A percentile compares a stretch with the other conserved stretches of the same genome.
Conservation (phyloP, 2,329 filamentous ascomycete species). For the Arthroderma uncinatum region DNA sequence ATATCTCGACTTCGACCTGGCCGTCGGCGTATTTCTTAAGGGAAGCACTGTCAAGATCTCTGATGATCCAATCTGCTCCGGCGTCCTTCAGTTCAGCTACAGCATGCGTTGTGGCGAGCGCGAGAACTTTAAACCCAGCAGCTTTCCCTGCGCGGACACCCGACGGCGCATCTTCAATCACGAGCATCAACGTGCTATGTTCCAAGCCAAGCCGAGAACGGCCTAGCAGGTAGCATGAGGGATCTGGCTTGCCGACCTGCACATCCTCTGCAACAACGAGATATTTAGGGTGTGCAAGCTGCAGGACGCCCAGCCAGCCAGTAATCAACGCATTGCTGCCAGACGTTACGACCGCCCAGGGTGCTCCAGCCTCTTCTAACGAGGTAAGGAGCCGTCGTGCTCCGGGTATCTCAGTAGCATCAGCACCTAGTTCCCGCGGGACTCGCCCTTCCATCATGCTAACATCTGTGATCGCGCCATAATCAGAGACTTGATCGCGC, state of each 20-base stretch:
- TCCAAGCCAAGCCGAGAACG: conserved; percentile 47
- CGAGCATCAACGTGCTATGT: conserved; percentile 49
- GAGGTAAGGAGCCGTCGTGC: conserved; percentile 57
- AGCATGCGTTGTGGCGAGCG: conserved; percentile 73
- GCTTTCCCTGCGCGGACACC: conserved; percentile 74
- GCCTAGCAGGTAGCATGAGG: conserved; percentile 60
- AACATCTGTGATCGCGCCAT: conserved; percentile 49
- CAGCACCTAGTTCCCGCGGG: conserved; percentile 61
- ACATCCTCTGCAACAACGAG: conserved; percentile 69
- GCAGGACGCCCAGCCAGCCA: conserved; percentile 60
- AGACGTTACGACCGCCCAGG: conserved; percentile 77
- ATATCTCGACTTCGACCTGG: conserved; percentile 57
- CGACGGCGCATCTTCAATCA: conserved; percentile 81
- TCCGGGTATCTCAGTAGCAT: conserved; percentile 78
- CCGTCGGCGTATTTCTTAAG: conserved; percentile 48
- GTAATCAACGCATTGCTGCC: conserved; percentile 55
- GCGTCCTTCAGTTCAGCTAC: conserved; percentile 59
- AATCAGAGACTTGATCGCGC: conserved; percentile 3
- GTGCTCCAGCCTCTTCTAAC: conserved; percentile 51
- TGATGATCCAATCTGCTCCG: conserved; percentile 78
- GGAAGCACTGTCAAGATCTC: conserved; percentile 63
- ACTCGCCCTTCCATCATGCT: conserved; percentile 65
- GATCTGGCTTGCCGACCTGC: conserved; percentile 63
- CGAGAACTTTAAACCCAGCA: conserved; percentile 74
- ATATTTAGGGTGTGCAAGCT: conserved; percentile 53